Percentiles rank a stretch among this genome's conserved stretches.
Evolutionary conservation across 768 basidiomycete species (phyloP).

Genomic region (Tulasnella sp.): DNA sequence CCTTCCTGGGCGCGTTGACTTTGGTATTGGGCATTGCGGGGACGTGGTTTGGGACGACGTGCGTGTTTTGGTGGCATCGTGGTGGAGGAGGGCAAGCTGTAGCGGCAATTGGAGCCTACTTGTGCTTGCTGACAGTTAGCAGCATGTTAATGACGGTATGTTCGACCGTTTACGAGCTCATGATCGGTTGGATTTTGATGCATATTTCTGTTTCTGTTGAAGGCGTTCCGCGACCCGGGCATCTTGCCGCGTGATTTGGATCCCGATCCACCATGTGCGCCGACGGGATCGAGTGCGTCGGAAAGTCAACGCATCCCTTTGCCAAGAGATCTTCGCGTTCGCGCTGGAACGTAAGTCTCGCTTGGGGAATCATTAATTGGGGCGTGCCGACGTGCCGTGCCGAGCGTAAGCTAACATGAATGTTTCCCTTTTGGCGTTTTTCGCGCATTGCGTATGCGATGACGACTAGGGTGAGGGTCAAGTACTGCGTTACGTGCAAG

Average conservation of each 20-base stretch:
- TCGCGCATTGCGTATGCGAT: too few species aligned
- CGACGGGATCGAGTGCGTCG: slow-evolving; percentile 40
- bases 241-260: slow-evolving; percentile 84
- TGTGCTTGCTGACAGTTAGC: slow-evolving; percentile 51
- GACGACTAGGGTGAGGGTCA: slow-evolving; percentile 62
- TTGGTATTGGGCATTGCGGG: slow-evolving; percentile 59
- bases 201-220: slow-evolving; percentile 18
- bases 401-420: background rate
- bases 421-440: too few species aligned
- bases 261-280: slow-evolving; percentile 66
- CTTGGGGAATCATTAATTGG: background rate
- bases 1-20: slow-evolving; percentile 55
- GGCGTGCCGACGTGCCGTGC: background rate
- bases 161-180: slow-evolving; percentile 19
- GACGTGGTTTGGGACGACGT: slow-evolving; percentile 81
- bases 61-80: slow-evolving; percentile 70
- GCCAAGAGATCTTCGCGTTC: slow-evolving; percentile 72
- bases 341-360: slow-evolving; percentile 55
- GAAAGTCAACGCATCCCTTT: slow-evolving; percentile 58
- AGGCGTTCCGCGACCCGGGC: slow-evolving; percentile 78
- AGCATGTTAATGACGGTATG: slow-evolving; percentile 69
- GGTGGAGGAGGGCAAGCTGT: slow-evolving; percentile 57
- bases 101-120: slow-evolving; percentile 51
- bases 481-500: slow-evolving; percentile 88
- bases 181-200: slow-evolving; percentile 14